These are phyloP conservation scores for Aspergillus sojae DNA, from an alignment of 2,329 filamentous ascomycete species.

Conservation along the genomic window DNA sequence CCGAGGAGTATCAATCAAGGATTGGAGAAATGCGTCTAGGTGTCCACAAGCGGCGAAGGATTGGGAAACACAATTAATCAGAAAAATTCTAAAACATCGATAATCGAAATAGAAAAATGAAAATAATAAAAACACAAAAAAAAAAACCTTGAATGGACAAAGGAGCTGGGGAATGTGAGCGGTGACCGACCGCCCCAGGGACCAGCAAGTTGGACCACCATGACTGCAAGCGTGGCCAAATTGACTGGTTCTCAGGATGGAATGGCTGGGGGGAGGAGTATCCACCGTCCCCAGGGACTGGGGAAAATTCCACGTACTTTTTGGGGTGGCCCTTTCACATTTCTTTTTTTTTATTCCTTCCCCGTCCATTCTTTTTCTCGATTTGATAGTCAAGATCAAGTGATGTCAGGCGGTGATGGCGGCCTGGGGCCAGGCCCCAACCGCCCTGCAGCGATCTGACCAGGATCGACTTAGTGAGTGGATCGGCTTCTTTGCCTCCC, in stretches of 20 bases:
- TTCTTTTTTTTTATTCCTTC: background rate
- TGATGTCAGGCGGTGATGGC: conserved; percentile 22
- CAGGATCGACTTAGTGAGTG: conserved; percentile 15
- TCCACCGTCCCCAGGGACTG: background rate
- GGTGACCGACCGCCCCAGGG: conserved; percentile 11
- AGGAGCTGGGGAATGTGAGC: conserved; percentile 8
- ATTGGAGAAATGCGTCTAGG: conserved; percentile 3
- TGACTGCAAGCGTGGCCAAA: conserved; percentile 12
- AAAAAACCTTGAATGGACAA: conserved; percentile 1
- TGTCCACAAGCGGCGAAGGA: conserved; percentile 2
- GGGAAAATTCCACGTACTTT: background rate
- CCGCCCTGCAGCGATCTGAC: conserved; percentile 24
- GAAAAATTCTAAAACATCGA: conserved; percentile 9
- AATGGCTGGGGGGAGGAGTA: background rate
- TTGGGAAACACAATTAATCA: conserved; percentile 9
- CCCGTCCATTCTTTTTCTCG: no score
- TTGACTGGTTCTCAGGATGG: conserved; percentile 1
- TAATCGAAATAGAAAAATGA: background rate
- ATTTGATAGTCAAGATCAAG: background rate
- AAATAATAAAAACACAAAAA: conserved; percentile 1
- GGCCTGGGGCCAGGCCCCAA: conserved; percentile 19
- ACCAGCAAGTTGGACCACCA: background rate
- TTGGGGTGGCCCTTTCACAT: background rate
- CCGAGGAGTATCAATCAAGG: conserved; percentile 2
- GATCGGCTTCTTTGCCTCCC: conserved; percentile 15